These are phyloP conservation scores for Trichoderma brevicompactum DNA, from an alignment of 2,329 filamentous ascomycete species.

Conservation along the genomic window DNA sequence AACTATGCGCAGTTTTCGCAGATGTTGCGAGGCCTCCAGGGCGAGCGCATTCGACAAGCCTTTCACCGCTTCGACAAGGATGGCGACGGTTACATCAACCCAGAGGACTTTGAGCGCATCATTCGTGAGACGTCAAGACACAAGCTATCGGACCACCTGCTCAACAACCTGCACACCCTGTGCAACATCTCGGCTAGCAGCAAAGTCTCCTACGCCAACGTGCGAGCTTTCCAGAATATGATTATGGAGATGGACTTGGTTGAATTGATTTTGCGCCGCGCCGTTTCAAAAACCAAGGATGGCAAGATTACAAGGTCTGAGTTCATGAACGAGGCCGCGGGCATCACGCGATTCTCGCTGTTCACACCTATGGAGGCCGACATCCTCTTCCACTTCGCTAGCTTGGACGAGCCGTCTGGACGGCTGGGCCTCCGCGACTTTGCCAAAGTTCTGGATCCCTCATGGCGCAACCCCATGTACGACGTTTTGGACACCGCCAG, in stretches of 20 bases:
- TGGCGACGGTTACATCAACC: conserved; percentile 91
- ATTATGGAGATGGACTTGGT: conserved; percentile 98
- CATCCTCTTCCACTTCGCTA: conserved; percentile 97
- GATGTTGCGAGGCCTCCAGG: conserved; percentile 94
- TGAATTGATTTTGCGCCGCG: conserved; percentile 88
- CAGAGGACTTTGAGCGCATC: conserved; percentile 95
- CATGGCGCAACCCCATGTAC: conserved; percentile 73
- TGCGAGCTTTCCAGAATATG: conserved; percentile 96
- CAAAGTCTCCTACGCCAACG: conserved; percentile 97
- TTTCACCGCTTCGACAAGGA: conserved; percentile 92
- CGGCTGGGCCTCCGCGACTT: conserved; percentile 83
- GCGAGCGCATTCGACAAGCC: conserved; percentile 92
- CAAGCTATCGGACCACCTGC: conserved; percentile 95
- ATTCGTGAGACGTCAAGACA: conserved; percentile 90
- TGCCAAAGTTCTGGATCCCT: conserved; percentile 90
- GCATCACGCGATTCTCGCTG: conserved; percentile 88
- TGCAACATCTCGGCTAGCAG: conserved; percentile 92
- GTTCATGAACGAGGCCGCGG: conserved; percentile 91
- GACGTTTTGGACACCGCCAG: conserved; percentile 51
- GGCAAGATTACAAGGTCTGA: conserved; percentile 93
- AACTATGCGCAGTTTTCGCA: conserved; percentile 97
- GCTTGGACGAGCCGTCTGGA: conserved; percentile 86
- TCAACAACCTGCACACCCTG: conserved; percentile 86
- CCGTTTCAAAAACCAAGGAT: conserved; percentile 79
- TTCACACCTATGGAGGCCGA: conserved; percentile 99